Percentiles rank a stretch among this genome's conserved stretches.
These are phyloP conservation scores for Aschersonia sp. DNA, from an alignment of 2,329 filamentous ascomycete genomes.

Conservation along the genomic window DNA sequence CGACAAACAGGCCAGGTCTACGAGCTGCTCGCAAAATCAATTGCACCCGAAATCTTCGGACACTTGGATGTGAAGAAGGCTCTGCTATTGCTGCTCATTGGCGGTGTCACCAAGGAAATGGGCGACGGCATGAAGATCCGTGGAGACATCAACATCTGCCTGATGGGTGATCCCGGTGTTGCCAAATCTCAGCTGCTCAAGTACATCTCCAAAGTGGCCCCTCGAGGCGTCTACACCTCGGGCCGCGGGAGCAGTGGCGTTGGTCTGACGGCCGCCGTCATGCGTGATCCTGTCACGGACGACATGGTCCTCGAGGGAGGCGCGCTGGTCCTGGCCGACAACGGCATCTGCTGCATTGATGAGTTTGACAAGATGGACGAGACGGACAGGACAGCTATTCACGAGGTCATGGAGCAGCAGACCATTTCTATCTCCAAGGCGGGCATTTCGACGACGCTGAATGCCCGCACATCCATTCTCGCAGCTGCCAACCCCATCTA, in stretches of 20 bases:
- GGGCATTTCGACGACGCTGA: constrained; percentile 62
- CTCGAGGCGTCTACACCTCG: constrained; percentile 75
- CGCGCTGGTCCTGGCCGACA: constrained; percentile 66
- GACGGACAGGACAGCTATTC: constrained; percentile 65
- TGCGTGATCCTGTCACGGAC: constrained; percentile 71
- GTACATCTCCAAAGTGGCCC: constrained; percentile 96
- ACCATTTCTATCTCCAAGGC: constrained; percentile 74
- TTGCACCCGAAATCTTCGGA: constrained; percentile 93
- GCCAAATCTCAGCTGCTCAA: constrained; percentile 97
- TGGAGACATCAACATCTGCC: constrained; percentile 94
- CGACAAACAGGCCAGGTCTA: constrained; percentile 82
- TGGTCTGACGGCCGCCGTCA: constrained; percentile 69
- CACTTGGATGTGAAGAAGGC: constrained; percentile 98
- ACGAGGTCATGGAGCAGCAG: constrained; percentile 83
- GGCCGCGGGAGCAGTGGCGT: constrained; percentile 71
- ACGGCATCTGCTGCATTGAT: constrained; percentile 75
- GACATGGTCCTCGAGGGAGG: constrained; percentile 76
- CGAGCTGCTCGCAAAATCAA: constrained; percentile 88
- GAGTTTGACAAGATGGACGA: constrained; percentile 89
- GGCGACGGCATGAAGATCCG: constrained; percentile 97
- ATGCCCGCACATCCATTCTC: constrained; percentile 88
- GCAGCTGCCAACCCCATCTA: constrained; percentile 95
- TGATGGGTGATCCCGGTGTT: constrained; percentile 99
- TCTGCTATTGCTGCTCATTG: constrained; percentile 84
- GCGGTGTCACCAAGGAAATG: constrained; percentile 92